Conservation (phyloP, 1,284 basidiomycete genomes). For the Kwoniella shivajii region DNA sequence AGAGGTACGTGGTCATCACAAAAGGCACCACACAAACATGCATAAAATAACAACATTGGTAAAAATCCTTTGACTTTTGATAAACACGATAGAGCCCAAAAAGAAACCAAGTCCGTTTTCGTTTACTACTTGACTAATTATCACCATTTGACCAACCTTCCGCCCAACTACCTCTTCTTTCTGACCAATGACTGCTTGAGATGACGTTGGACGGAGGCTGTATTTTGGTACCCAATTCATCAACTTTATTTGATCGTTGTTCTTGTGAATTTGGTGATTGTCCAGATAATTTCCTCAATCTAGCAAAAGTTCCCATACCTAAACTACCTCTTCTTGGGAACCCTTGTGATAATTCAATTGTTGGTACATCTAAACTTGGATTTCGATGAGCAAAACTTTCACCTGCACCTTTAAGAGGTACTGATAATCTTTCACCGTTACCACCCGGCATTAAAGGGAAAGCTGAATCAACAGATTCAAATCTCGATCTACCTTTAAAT, state of each 20-base stretch:
- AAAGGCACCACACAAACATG: no score
- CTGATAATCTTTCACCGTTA: conserved; percentile 10
- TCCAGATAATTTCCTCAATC: neutral
- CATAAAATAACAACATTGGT: no score
- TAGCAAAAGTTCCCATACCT: conserved; percentile 19
- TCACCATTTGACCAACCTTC: conserved; percentile 16
- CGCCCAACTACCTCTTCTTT: conserved; percentile 25
- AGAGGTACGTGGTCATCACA: no score
- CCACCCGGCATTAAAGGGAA: conserved; percentile 21
- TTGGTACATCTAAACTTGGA: neutral
- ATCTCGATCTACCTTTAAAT: conserved; percentile 17
- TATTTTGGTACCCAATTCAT: neutral
- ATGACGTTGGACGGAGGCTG: neutral
- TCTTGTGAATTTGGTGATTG: neutral
- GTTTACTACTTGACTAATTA: no score
- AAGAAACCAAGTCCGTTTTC: no score
- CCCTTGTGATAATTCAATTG: conserved; percentile 5
- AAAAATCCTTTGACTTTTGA: neutral
- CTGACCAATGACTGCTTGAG: conserved; percentile 18
- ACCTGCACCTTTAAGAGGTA: conserved; percentile 13
- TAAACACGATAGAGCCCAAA: neutral
- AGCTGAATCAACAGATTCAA: conserved; percentile 33
- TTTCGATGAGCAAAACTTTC: conserved; percentile 4
- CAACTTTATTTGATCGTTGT: neutral
- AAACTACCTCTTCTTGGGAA: conserved; percentile 18